Base-by-base conservation (phyloP, 805 yeast species). In the Jamesozyma rosinii region DNA sequence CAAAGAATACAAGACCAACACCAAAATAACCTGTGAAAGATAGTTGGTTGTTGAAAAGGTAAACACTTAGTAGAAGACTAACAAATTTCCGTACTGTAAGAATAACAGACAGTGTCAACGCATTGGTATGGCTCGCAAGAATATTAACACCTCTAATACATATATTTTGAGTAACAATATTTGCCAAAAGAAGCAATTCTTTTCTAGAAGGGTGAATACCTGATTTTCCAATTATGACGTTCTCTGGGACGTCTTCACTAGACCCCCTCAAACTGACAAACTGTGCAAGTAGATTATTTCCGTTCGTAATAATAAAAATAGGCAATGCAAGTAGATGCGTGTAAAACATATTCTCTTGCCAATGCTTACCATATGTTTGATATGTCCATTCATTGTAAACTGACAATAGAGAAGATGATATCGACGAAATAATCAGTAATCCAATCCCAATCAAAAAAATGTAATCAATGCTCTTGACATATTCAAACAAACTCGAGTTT, bases 91-190 rank as follows among this genome's bases (percentile, higher is more conserved):
- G 68, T 10, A 81, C 58, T 30, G 79, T 66, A 21, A 83, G 64
- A 0, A 79, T 74, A 11, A 83, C 74, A 0, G 79, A 71, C 2
- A 83, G 74, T 0, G 85, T 78, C 35, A 83, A 57, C 0, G 89
- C 81, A n/a, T 74, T 67, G 1, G 80, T 70, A 6, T 58, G 58
- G 17, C 81, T 75, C 0, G 80, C 77, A 20, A 83, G 63, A 52
- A 67, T 67, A 53, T 79, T 81, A 11, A 83, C 90, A 4, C 90
- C 88, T 11, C 74, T 62, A 1, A 80, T 76, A 54, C 94, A 83
- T 3, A 77, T 41, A 49, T 72, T 68, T 58, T 80, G 86, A 0
- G 84, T 75, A 1, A 68, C 14, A 15, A 70, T 69, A 52, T 79
- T 80, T 13, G 67, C 48, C 3, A 61, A 11, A 17, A 77, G 51